Percentiles rank a stretch among this genome's conserved stretches.
phyloP scores from a whole-genome alignment of 164 flowering plant species.

The Kingdonia uniflora region DNA sequence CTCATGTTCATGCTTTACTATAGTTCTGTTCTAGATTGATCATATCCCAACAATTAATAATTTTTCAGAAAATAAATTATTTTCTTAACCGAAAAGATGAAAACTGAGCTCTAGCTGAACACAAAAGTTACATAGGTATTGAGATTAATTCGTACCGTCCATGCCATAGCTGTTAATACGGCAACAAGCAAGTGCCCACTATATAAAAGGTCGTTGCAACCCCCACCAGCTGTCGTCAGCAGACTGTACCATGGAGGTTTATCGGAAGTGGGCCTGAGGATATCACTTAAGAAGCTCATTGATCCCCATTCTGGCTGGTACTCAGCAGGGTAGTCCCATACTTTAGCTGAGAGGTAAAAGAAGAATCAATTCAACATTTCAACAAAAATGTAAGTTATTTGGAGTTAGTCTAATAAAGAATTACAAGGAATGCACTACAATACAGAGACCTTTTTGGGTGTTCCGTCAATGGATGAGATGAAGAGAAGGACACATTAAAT shows the following conservation, averaged over 20 bases:
- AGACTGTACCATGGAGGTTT: constrained; percentile 75
- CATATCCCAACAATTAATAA: too few species aligned
- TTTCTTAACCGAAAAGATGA: background rate
- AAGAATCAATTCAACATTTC: background rate
- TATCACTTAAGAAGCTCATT: constrained; percentile 75
- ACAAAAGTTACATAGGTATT: background rate
- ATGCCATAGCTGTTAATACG: constrained; percentile 94
- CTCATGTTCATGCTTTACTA: too few species aligned
- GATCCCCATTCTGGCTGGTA: constrained; percentile 84
- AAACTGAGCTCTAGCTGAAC: background rate
- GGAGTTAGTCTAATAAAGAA: too few species aligned
- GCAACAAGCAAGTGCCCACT: constrained; percentile 99
- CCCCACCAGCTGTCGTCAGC: constrained; percentile 81
- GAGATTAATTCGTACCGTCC: constrained; percentile 53
- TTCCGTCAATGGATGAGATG: too few species aligned
- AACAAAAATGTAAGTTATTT: too few species aligned
- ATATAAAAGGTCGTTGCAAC: constrained; percentile 90
- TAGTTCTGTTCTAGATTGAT: too few species aligned
- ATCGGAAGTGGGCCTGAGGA: constrained; percentile 58
- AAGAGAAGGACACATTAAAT: too few species aligned
- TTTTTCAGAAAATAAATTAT: too few species aligned
- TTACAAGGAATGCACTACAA: too few species aligned
- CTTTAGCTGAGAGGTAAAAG: constrained; percentile 40
- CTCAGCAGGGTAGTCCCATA: constrained; percentile 33
- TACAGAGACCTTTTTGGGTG: too few species aligned